phyloP scores from a whole-genome alignment of 2,329 filamentous ascomycete species.

The Bipolaris zeicola region DNA sequence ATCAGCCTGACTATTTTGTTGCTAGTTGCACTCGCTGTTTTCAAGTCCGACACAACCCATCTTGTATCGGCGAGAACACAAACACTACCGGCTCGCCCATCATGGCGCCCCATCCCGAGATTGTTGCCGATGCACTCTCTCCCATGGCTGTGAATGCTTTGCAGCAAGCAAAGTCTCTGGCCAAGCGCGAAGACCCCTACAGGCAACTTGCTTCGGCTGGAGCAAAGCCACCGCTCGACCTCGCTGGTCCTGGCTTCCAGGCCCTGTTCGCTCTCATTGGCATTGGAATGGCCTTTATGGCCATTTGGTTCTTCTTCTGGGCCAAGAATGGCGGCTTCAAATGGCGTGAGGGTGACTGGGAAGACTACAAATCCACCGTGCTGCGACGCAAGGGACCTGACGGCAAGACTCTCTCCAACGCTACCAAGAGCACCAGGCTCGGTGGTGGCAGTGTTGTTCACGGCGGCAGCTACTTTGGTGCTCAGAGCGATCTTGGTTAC shows the following conservation, averaged over 20 bases:
- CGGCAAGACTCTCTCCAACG: constrained; percentile 81
- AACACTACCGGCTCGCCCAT: constrained; percentile 23
- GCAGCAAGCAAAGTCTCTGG: constrained; percentile 35
- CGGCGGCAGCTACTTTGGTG: constrained; percentile 57
- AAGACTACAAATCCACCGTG: constrained; percentile 97
- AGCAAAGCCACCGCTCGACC: constrained; percentile 41
- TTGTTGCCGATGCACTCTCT: constrained; percentile 32
- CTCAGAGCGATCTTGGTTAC: constrained; percentile 49
- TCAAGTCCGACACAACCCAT: not conserved
- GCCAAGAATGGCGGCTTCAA: constrained; percentile 94
- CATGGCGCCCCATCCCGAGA: constrained; percentile 41
- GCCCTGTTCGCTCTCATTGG: constrained; percentile 85
- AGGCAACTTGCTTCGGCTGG: constrained; percentile 41
- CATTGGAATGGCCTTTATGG: constrained; percentile 71
- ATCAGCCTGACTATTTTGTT: constrained; percentile 20
- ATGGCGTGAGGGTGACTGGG: constrained; percentile 87
- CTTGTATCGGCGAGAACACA: constrained; percentile 13
- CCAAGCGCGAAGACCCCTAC: constrained; percentile 32
- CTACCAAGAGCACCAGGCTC: constrained; percentile 79
- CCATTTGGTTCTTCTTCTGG: constrained; percentile 97
- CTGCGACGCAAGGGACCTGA: constrained; percentile 86
- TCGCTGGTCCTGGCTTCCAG: constrained; percentile 69
- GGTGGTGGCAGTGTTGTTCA: constrained; percentile 86
- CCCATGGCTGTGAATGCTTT: constrained; percentile 40
- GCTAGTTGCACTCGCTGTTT: constrained; percentile 25